Conservation (phyloP, 2,329 filamentous ascomycete genomes). For the Cordyceps militaris region DNA sequence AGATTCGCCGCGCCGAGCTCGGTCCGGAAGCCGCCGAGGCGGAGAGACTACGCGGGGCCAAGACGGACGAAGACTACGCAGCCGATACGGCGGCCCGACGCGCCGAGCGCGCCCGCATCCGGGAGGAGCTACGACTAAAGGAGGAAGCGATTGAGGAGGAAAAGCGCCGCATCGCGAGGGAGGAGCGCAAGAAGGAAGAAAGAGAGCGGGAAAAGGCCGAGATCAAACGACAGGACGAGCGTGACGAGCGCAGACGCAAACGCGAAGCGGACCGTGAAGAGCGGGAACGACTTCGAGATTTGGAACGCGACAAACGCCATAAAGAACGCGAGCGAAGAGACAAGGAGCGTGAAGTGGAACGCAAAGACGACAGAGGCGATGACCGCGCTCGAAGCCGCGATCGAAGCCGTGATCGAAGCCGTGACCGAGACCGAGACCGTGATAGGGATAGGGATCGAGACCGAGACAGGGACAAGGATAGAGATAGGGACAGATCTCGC, state of each 20-base stretch:
- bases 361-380: constrained; percentile 14
- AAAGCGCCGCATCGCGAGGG: constrained; percentile 49
- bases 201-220: constrained; percentile 44
- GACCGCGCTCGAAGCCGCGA: constrained; percentile 28
- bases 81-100: constrained; percentile 56
- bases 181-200: constrained; percentile 47
- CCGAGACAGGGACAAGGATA: constrained; percentile 27
- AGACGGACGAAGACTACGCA: constrained; percentile 68
- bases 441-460: constrained; percentile 28
- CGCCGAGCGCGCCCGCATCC: constrained; percentile 53
- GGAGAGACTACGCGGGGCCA: constrained; percentile 58
- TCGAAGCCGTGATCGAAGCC: constrained; percentile 14
- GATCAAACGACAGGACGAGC: constrained; percentile 41
- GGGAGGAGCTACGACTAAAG: constrained; percentile 52
- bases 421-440: constrained; percentile 32
- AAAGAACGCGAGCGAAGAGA: constrained; percentile 33
- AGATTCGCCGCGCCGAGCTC: constrained; percentile 59
- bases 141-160: constrained; percentile 56
- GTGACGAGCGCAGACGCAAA: constrained; percentile 42
- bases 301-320: constrained; percentile 33
- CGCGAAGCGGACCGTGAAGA: constrained; percentile 50
- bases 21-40: constrained; percentile 61
- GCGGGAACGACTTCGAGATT: constrained; percentile 39
- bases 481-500: constrained; percentile 26
- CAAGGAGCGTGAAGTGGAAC: constrained; percentile 27